Conservation (phyloP, 441 rosid species). For the Pelargonium myrrhifolium region DNA sequence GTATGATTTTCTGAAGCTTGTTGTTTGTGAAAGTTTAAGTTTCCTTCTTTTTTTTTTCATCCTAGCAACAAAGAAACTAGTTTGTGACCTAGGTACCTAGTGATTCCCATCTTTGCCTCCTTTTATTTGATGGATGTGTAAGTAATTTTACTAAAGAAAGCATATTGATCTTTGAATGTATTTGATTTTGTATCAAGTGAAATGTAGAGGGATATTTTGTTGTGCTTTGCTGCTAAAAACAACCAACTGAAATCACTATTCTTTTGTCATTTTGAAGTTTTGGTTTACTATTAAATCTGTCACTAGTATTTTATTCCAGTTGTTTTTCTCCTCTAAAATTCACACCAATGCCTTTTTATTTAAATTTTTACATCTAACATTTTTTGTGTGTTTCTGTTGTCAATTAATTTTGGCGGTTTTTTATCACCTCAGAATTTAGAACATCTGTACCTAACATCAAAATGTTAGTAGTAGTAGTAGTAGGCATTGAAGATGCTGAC, state of each 20-base stretch:
- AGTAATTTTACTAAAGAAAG: background rate
- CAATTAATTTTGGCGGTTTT: conserved; percentile 5
- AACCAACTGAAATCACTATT: background rate
- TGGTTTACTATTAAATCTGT: background rate
- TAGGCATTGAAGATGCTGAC: conserved; percentile 1
- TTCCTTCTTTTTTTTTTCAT: conserved; percentile 6
- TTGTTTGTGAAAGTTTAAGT: conserved; percentile 4
- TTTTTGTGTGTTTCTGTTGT: background rate
- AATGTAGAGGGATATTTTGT: background rate
- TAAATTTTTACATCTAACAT: background rate
- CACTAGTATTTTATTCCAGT: background rate
- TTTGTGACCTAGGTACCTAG: conserved; percentile 13
- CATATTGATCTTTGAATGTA: background rate
- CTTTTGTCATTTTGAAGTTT: background rate
- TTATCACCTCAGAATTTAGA: conserved; percentile 1
- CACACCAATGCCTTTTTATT: too few species aligned
- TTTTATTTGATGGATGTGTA: background rate
- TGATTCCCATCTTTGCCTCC: background rate
- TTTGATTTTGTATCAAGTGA: background rate
- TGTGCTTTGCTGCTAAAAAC: background rate
- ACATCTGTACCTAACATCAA: background rate
- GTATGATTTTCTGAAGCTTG: conserved; percentile 2
- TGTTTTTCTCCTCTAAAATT: background rate
- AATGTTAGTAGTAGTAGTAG: conserved; percentile 3
- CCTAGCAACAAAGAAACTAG: too few species aligned